A percentile compares a stretch with the other conserved stretches of the same genome.
These are phyloP conservation scores for Pythium biforme DNA, from an alignment of 352 stramenopile species.

Conservation along the genomic window DNA sequence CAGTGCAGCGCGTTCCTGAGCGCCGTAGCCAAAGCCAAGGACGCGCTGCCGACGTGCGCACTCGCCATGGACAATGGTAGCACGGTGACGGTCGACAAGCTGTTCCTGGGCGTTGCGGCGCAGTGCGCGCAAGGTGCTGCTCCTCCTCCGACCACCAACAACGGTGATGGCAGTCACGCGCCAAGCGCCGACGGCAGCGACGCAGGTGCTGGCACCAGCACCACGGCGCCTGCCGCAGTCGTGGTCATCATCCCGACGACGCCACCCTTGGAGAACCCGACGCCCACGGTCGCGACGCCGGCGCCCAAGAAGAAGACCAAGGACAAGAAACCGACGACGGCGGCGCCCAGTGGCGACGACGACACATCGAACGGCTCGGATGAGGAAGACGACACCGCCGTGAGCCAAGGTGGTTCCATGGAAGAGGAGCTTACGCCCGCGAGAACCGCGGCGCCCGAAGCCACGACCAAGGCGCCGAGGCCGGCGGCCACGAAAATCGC, in stretches of 20 bases:
- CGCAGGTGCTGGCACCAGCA: neutral
- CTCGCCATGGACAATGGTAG: constrained; percentile 22
- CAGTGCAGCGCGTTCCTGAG: constrained; percentile 18
- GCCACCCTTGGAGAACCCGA: neutral
- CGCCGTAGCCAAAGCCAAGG: neutral
- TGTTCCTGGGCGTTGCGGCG: constrained; percentile 15
- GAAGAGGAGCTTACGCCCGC: neutral
- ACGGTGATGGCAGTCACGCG: neutral
- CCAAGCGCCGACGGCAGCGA: neutral
- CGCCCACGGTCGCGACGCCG: neutral
- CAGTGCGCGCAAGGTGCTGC: constrained; percentile 3
- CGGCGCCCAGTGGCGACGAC: neutral
- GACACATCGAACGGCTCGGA: neutral
- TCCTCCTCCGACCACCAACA: no score
- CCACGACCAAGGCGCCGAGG: neutral
- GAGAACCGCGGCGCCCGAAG: neutral
- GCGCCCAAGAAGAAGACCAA: neutral
- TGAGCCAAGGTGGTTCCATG: neutral
- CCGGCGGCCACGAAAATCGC: neutral
- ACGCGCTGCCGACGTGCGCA: constrained; percentile 9
- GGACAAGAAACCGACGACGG: neutral
- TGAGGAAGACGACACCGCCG: neutral
- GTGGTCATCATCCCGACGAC: constrained; percentile 4
- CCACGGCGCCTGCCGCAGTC: neutral
- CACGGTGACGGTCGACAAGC: constrained; percentile 17